A percentile compares a stretch with the other conserved stretches of the same genome.
phyloP scores from a whole-genome alignment of 148 eudicot genomes.

The Gaultheria prostrata region DNA sequence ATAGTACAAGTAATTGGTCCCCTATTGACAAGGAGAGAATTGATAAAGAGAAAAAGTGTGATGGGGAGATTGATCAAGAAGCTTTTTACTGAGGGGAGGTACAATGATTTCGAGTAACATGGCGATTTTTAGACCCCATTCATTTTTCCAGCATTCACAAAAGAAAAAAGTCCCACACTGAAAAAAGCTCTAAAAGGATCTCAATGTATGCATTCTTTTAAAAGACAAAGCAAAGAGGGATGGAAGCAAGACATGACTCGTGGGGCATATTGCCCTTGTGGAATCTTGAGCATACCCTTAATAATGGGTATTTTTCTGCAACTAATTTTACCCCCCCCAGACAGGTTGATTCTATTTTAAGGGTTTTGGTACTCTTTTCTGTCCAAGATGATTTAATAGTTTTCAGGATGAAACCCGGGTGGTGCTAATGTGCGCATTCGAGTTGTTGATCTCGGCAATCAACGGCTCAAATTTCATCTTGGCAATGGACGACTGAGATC shows the following conservation, averaged over 20 bases:
- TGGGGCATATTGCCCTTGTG: background rate
- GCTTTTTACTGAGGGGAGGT: background rate
- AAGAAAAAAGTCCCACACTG: background rate
- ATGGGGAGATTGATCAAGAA: background rate
- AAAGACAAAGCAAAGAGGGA: background rate
- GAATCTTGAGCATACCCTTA: background rate
- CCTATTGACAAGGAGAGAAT: background rate
- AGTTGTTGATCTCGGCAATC: too few species aligned
- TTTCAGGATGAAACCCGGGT: too few species aligned
- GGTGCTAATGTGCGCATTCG: too few species aligned
- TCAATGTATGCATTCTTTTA: background rate
- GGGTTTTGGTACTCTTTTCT: too few species aligned
- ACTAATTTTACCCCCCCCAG: background rate
- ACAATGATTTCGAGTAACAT: conserved; percentile 12
- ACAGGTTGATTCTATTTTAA: too few species aligned
- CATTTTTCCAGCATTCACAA: background rate
- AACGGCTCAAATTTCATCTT: too few species aligned
- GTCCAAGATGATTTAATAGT: too few species aligned
- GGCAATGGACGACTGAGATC: too few species aligned
- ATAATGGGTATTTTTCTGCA: background rate
- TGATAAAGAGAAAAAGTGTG: background rate
- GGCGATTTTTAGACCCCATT: background rate
- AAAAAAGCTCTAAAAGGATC: background rate
- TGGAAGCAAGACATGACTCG: background rate
- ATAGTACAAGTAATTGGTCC: background rate